Evolutionary conservation across 1,139 yeast species (phyloP), one percentile per base, ranked within the genome.

Genomic region (Eremothecium cymbalariae): DNA sequence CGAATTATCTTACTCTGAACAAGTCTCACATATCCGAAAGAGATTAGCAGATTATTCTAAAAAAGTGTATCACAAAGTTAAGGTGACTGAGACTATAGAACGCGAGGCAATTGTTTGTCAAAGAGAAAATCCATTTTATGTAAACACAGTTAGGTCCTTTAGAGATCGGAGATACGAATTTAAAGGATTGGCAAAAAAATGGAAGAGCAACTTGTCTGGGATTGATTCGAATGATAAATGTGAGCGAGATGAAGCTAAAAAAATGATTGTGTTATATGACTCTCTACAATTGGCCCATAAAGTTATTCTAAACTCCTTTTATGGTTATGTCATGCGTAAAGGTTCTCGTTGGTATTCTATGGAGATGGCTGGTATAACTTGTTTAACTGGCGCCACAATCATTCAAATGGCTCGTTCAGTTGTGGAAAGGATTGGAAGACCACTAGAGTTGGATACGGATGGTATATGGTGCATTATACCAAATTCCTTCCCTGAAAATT

Each of bases 381-480:
- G 98, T 68, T 68, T 88, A 36, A 93, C 98, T 0, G 99, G 99
- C 39, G 96, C 98, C 0, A 85, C 94, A 0, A 90, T 93, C 47
- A 93, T 93, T 63, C 98, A 93, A 60, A 81, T 88, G 90, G 99
- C 98, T 0, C 68, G 98, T 44, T 66, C 81, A 1, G 65, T 90
- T 40, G 96, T 93, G n/a, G 98, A 90, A 57, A 68, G 96, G 48
- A 64, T 93, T 3, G 99, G 99, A 2, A 70, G 98, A 46, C 98
- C 98, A 0, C 65, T 93, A 43, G 99, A 93, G 55, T 70, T 93
- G 45, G 99, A 93, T 60, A 93, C 99, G 0, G 99, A 93, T 68
- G 99, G 99, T 67, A 93, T 93, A 55, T 93, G 99, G 99, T 93
- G 99, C 72, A 90, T 88, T 46, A 64, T 93, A 33, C 98, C 99